These are phyloP conservation scores for Tulasnella sp. DNA, from an alignment of 768 basidiomycete genomes.

Conservation along the genomic window DNA sequence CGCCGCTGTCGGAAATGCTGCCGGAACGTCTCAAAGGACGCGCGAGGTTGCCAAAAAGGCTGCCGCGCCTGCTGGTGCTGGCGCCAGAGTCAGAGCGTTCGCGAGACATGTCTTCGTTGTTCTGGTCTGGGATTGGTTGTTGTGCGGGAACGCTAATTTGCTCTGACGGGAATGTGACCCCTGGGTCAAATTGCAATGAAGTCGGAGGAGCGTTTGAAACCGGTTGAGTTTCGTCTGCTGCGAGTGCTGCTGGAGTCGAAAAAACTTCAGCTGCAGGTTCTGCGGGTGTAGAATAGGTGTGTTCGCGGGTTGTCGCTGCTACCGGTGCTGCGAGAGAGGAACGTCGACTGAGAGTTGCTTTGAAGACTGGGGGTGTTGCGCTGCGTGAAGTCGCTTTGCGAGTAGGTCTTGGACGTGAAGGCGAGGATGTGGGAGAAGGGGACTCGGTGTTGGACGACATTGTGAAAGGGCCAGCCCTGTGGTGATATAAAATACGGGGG, in stretches of 20 bases:
- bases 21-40: slow-evolving; percentile 1
- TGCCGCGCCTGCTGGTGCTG: not conserved
- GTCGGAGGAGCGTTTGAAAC: slow-evolving; percentile 5
- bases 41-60: not conserved
- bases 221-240: not conserved
- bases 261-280: not conserved
- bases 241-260: not conserved
- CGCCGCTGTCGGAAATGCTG: slow-evolving; percentile 10
- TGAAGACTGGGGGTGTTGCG: not conserved
- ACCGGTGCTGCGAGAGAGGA: slow-evolving; percentile 7
- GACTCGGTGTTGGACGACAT: slow-evolving; percentile 7
- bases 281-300: not conserved
- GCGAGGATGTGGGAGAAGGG: slow-evolving; percentile 6
- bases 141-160: not conserved
- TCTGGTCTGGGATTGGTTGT: not conserved
- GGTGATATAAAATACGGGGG: slow-evolving; percentile 3
- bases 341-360: not conserved
- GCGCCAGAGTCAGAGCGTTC: slow-evolving; percentile 21
- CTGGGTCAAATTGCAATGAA: slow-evolving; percentile 1
- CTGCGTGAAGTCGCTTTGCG: slow-evolving; percentile 2
- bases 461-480: slow-evolving; percentile 1
- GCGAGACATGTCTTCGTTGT: slow-evolving; percentile 4
- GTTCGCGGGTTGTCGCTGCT: slow-evolving; percentile 4
- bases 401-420: not conserved
- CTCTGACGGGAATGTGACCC: not conserved